Conservation (phyloP, 768 basidiomycete genomes). For the Amanita polypyramis region DNA sequence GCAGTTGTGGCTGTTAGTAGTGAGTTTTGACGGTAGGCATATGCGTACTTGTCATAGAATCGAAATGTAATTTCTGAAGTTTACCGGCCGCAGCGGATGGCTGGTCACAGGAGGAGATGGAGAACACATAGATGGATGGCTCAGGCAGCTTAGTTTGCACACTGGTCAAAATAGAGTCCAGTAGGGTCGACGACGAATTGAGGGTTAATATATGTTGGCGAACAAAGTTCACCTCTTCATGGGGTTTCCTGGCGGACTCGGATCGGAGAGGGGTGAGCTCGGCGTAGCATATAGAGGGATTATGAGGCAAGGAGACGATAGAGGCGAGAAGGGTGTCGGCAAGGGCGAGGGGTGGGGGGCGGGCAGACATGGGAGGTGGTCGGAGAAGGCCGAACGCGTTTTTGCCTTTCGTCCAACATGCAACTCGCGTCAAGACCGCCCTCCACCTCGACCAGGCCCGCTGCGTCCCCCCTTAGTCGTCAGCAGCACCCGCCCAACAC, state of each 20-base stretch:
- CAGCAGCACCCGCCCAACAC: conserved; percentile 47
- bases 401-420: conserved; percentile 24
- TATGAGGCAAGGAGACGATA: conserved; percentile 33
- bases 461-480: conserved; percentile 44
- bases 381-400: conserved; percentile 14
- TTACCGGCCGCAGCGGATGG: conserved; percentile 19
- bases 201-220: conserved; percentile 36
- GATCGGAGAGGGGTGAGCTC: conserved; percentile 26
- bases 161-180: conserved; percentile 41
- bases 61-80: conserved; percentile 31
- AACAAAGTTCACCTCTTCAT: conserved; percentile 43
- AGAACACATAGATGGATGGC: conserved; percentile 48
- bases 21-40: background rate
- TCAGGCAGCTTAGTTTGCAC: conserved; percentile 31
- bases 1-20: background rate
- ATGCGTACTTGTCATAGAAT: conserved; percentile 42
- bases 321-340: conserved; percentile 11
- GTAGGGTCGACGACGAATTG: conserved; percentile 26
- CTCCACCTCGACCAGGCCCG: conserved; percentile 49
- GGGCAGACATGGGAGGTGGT: conserved; percentile 7
- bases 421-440: conserved; percentile 28
- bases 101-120: conserved; percentile 27
- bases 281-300: conserved; percentile 39
- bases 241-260: conserved; percentile 14
- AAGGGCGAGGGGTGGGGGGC: conserved; percentile 13